Base-by-base conservation (phyloP, 108 stramenopile genomes). In the Pseudonitzschia pungens region DNA sequence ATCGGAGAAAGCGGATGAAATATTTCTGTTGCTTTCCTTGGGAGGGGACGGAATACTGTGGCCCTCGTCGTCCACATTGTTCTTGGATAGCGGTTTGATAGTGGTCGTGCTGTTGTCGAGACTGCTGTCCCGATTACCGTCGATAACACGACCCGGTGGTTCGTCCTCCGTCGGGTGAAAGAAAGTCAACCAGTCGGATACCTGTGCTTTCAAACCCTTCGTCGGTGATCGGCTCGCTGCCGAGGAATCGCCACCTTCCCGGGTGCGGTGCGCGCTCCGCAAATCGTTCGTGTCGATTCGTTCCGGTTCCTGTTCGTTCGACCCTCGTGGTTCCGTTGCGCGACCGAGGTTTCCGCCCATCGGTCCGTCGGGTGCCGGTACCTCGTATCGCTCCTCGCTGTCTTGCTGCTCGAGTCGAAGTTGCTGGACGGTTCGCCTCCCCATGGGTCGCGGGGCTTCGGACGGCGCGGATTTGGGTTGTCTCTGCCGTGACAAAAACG, bases 111-210 rank as follows among this genome's bases (percentile, higher is more conserved):
- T 43, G 41, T 51, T 36, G 26, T 14, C 67, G 70, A 4, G 22
- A 67, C 32, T 68, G 78, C 26, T 50, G 66, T 43, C 24, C 65
- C n/a, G n/a, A n/a, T 41, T 41, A 4, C 5, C 29, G 24, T 22
- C 29, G 57, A 27, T 62, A 31, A 11, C 24, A 18, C 18, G 9
- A 11, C 11, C 6, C 28, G 28, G 18, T 18, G 59, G 28, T 18
- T 24, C 32, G 8, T 18, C 18, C 28, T 26, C 24, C 12, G 33
- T 4, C 21, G 74, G 12, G 20, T 78, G 72, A 45, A 63, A 85
- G 32, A 79, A 82, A 7, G 66, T 36, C n/a, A 85, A 62, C 84
- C 81, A 85, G 51, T 85, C 84, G 1, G 84, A 85, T 31, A 82
- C 55, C 67, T 85, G 81, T 0, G 67, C 33, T 31, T 74, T 82